Percentiles rank a stretch among this genome's conserved stretches.
phyloP scores from a whole-genome alignment of 2,329 filamentous ascomycete genomes.

The Aspergillus hortae region DNA sequence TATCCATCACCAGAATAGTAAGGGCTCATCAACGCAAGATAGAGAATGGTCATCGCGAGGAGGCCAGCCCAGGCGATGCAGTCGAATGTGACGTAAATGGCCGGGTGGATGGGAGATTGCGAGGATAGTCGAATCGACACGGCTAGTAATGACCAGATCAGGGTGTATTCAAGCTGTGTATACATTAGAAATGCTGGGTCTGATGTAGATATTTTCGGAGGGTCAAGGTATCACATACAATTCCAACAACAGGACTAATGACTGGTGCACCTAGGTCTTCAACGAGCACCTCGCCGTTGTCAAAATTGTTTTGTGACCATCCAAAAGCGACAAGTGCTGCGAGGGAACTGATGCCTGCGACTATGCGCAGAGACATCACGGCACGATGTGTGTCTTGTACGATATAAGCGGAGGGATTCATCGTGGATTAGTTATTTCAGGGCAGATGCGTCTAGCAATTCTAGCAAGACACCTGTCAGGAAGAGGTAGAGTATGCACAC shows the following conservation, averaged over 20 bases:
- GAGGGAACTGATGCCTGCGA: constrained; percentile 3
- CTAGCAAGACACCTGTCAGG: background rate
- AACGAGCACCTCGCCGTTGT: background rate
- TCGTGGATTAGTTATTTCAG: background rate
- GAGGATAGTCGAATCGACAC: constrained; percentile 5
- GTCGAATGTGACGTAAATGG: constrained; percentile 10
- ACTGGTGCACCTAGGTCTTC: constrained; percentile 3
- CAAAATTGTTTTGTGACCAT: constrained; percentile 4
- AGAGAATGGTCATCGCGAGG: background rate
- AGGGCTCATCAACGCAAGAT: background rate
- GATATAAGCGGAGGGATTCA: background rate
- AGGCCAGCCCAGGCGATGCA: constrained; percentile 4
- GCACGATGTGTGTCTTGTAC: background rate
- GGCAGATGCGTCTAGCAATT: background rate
- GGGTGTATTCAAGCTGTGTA: constrained; percentile 4
- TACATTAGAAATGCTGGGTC: background rate
- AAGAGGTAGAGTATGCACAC: background rate
- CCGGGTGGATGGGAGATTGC: constrained; percentile 5
- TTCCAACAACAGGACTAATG: constrained; percentile 6
- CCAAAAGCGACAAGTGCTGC: constrained; percentile 6
- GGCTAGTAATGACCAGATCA: constrained; percentile 9
- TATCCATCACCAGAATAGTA: constrained; percentile 6
- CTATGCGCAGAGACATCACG: constrained; percentile 1
- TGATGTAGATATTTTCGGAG: background rate
- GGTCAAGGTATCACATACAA: background rate